Percentiles rank a stretch among this genome's conserved stretches.
phyloP scores from a whole-genome alignment of 2,329 filamentous ascomycete species.

The Microdochium nivale region DNA sequence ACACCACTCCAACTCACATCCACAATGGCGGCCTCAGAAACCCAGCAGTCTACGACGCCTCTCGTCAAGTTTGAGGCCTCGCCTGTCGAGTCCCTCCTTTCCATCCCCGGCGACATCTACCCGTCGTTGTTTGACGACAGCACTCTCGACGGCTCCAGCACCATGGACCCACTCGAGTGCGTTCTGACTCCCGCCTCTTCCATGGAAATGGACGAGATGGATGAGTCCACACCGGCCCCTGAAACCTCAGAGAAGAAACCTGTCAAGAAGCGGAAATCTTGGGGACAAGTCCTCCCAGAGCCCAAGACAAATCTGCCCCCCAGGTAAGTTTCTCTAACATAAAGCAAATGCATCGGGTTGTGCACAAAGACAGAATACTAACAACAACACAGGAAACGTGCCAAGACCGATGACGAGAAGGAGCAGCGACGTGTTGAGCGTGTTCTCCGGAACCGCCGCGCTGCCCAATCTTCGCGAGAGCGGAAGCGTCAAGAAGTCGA shows the following conservation, averaged over 20 bases:
- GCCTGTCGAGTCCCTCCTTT: slow-evolving; percentile 45
- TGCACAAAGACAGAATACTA: too few species aligned
- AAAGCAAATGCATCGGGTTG: neutral
- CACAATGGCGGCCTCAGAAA: slow-evolving; percentile 31
- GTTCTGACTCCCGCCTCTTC: slow-evolving; percentile 39
- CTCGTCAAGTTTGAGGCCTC: slow-evolving; percentile 44
- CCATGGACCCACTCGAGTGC: slow-evolving; percentile 35
- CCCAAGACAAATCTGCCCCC: slow-evolving; percentile 95
- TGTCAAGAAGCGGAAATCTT: slow-evolving; percentile 93
- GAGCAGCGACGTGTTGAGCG: slow-evolving; percentile 96
- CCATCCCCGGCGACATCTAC: slow-evolving; percentile 38
- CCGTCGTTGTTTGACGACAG: slow-evolving; percentile 36
- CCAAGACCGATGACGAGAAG: slow-evolving; percentile 98
- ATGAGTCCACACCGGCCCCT: slow-evolving; percentile 12
- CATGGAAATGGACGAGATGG: slow-evolving; percentile 22
- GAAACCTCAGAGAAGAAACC: slow-evolving; percentile 57
- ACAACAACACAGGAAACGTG: slow-evolving; percentile 62
- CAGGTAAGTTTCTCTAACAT: slow-evolving; percentile 44
- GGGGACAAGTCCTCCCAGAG: slow-evolving; percentile 93
- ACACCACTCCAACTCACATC: slow-evolving; percentile 4
- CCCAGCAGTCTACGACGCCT: slow-evolving; percentile 28
- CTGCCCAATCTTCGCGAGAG: slow-evolving; percentile 92
- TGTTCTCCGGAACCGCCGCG: slow-evolving; percentile 90
- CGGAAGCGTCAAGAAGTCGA: slow-evolving; percentile 86
- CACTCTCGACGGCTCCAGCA: slow-evolving; percentile 17